Base-by-base conservation (phyloP, 73 alveolate species). In the Paramecium primaurelia region DNA sequence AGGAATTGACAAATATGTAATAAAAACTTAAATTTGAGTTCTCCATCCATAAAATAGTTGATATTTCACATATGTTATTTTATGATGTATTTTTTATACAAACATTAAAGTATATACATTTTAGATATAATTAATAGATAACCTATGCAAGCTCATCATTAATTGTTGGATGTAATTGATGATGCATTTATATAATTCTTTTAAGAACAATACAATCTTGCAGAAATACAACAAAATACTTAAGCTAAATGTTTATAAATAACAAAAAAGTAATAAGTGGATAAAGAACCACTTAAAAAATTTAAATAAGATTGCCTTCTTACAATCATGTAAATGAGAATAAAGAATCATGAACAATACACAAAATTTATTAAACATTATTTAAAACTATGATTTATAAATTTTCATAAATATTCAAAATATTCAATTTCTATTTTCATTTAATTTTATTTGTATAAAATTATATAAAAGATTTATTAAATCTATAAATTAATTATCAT, bases 91-190 rank as follows among this genome's bases (percentile, higher is more conserved):
- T 64, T 34, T 64, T 32, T 10, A 64, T 64, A 1, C 51, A 64
- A 25, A 64, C 84, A 64, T 64, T 64, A 9, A 64, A 28, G 84
- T 64, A 64, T 3, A 25, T 0, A 8, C 9, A 12, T 28, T 1
- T 0, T 11, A 64, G 30, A 2, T 36, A 22, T 22, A 73, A 37
- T 49, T 16, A 40, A 11, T 73, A 73, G 87, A 73, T 73, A 34
- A 37, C 87, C 87, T 10, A 73, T 73, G 87, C 16, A 73, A 73
- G 87, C 60, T 12, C 47, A 73, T 34, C 87, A 73, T 73, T 73
- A 73, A 37, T 37, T 73, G 10, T 40, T 73, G 22, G 87, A 73
- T 73, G 58, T 73, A 5, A 37, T 73, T 16, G 87, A 73, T 36
- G 87, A 73, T 37, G 87, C 87, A 20, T 37, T 73, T 36, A 73